Percentiles rank a stretch among this genome's conserved stretches.
phyloP scores from a whole-genome alignment of 2,329 filamentous ascomycete species.

The Pseudofabraea citricarpa region DNA sequence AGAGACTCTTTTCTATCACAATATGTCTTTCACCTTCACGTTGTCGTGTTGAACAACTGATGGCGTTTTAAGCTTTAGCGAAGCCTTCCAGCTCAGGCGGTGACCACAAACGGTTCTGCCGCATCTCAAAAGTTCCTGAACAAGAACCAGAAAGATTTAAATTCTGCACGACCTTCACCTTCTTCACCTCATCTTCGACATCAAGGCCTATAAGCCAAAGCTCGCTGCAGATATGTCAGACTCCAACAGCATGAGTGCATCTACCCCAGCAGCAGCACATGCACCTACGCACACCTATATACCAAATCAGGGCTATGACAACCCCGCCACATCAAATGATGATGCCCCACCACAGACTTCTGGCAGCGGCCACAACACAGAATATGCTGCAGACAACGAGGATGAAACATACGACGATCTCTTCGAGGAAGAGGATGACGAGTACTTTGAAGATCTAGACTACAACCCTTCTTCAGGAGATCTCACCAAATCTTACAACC shows the following conservation, averaged over 20 bases:
- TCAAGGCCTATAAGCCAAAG: background rate
- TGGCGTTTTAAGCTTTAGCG: too few relatives aligned
- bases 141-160: too few relatives aligned
- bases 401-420: slow-evolving; percentile 40
- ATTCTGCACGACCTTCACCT: too few relatives aligned
- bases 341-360: slow-evolving; percentile 27
- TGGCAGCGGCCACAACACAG: slow-evolving; percentile 22
- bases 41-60: too few relatives aligned
- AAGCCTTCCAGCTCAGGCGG: background rate
- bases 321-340: slow-evolving; percentile 27
- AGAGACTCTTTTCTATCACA: too few relatives aligned
- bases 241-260: slow-evolving; percentile 8
- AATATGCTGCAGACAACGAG: slow-evolving; percentile 30
- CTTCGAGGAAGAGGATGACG: slow-evolving; percentile 57
- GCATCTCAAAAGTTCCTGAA: too few relatives aligned
- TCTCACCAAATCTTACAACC: slow-evolving; percentile 79
- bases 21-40: too few relatives aligned
- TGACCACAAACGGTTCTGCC: background rate
- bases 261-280: slow-evolving; percentile 36
- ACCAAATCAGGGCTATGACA: slow-evolving; percentile 42
- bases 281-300: slow-evolving; percentile 41
- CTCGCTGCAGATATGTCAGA: background rate
- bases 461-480: slow-evolving; percentile 58
- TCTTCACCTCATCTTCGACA: too few relatives aligned
- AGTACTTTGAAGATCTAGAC: slow-evolving; percentile 52